Evolutionary conservation across 2,329 filamentous ascomycete species (phyloP).

Genomic region (Stromatinia cepivora): DNA sequence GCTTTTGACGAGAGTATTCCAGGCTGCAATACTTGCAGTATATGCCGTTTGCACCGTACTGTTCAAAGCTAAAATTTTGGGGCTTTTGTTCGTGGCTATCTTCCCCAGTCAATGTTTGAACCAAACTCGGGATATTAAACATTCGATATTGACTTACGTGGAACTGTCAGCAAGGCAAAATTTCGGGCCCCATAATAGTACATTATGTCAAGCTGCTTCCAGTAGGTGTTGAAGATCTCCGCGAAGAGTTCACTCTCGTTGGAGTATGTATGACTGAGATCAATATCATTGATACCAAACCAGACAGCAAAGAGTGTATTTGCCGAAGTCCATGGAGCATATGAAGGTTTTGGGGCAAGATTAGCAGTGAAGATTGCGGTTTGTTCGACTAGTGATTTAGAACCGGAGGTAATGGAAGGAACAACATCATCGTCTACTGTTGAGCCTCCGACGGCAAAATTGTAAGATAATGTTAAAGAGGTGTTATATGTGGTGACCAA

Average conservation of each 20-base stretch:
- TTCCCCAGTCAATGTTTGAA: neutral
- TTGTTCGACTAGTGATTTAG: slow-evolving; percentile 7
- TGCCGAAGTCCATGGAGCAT: slow-evolving; percentile 11
- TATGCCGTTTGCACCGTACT: slow-evolving; percentile 4
- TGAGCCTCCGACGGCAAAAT: slow-evolving; percentile 2
- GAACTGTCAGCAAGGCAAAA: slow-evolving; percentile 52
- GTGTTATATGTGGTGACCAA: slow-evolving; percentile 10
- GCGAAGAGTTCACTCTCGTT: neutral
- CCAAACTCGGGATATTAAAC: too few species aligned
- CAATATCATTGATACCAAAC: slow-evolving; percentile 19
- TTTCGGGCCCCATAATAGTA: slow-evolving; percentile 50
- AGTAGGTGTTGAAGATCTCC: slow-evolving; percentile 10
- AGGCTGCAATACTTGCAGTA: slow-evolving; percentile 10
- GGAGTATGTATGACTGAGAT: slow-evolving; percentile 1
- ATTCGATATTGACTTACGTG: slow-evolving; percentile 35
- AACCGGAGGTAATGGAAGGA: neutral
- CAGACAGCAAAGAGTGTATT: slow-evolving; percentile 15
- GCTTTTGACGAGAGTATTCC: neutral
- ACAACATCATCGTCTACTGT: neutral
- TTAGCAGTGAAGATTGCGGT: slow-evolving; percentile 8
- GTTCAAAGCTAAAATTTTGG: neutral
- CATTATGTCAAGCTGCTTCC: slow-evolving; percentile 33
- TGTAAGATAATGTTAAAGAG: slow-evolving; percentile 8
- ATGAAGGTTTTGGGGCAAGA: slow-evolving; percentile 15
- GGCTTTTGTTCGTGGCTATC: slow-evolving; percentile 4